Evolutionary conservation across 371 early-diverging fungal genomes (phyloP), one percentile per base, ranked within the genome.

Genomic region (Racocetra persica): DNA sequence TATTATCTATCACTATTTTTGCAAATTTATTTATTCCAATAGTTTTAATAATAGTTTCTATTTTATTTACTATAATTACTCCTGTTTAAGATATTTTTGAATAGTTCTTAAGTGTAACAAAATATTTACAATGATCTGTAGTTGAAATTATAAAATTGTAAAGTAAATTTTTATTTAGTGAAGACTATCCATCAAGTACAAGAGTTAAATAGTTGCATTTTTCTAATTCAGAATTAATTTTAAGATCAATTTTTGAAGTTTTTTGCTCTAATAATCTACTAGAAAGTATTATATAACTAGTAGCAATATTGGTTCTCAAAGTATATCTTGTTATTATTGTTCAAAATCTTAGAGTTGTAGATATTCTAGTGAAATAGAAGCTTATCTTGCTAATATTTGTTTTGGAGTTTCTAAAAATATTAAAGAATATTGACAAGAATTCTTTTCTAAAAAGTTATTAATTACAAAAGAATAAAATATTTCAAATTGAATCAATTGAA

Each of bases 11-110:
- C 0, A 69, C 45, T 38, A 69, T 24, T 13, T 10, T 49, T 45
- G 20, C 13, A 69, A 69, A 69, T 69, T 69, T 69, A 45, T 69
- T 10, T n/a, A 45, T 11, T 2, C 45, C 24, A 49, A 69, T 45
- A 38, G 6, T 69, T 10, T 69, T n/a, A 4, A 45, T 69, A 22
- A 69, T 45, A 10, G 16, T 41, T 45, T 18, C 3, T 10, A 69
- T 69, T 45, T 69, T 10, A 20, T 5, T 22, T 7, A 24, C 69
- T 22, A 69, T 6, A 45, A 69, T 49, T 69, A 38, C n/a, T 22
- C 69, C 22, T 2, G 49, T 69, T 38, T 69, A 24, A 22, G 8
- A 45, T 8, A 13, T 13, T 7, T 13, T 69, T 13, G 49, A 69
- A 45, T 69, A 69, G 1, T 69, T 22, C 2, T 13, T 5, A 16